These are phyloP conservation scores for Cercis canadensis DNA, from an alignment of 306 rosid genomes.

Conservation along the genomic window DNA sequence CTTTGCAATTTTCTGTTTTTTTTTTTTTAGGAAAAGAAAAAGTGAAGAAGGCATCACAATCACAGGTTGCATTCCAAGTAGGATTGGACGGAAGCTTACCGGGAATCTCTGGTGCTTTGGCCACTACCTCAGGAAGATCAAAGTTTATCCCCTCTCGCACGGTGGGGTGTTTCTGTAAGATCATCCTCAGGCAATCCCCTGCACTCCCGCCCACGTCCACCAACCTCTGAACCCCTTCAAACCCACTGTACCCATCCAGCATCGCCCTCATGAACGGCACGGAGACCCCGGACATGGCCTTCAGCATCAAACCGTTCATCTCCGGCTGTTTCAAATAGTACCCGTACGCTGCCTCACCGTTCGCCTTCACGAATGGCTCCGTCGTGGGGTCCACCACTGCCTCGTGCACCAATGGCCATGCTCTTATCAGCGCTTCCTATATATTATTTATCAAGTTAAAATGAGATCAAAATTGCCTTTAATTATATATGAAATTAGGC, in stretches of 20 bases:
- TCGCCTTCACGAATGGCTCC: constrained; percentile 85
- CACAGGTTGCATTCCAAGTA: no score
- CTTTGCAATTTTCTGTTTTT: no score
- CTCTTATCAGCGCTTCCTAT: constrained; percentile 75
- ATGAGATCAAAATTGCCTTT: no score
- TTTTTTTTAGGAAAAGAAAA: no score
- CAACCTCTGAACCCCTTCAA: constrained; percentile 58
- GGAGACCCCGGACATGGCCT: constrained; percentile 87
- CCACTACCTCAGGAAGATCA: constrained; percentile 84
- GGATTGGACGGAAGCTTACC: constrained; percentile 28
- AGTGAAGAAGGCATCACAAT: no score
- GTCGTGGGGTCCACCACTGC: constrained; percentile 73
- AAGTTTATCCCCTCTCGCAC: constrained; percentile 73
- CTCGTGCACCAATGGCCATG: constrained; percentile 91
- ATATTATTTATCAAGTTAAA: background rate
- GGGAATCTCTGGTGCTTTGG: constrained; percentile 68
- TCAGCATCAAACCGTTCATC: constrained; percentile 83
- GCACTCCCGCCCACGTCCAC: constrained; percentile 97
- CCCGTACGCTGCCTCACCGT: constrained; percentile 71
- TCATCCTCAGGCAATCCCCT: constrained; percentile 90
- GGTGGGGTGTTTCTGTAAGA: constrained; percentile 56
- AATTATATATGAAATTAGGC: no score
- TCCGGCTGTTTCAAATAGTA: constrained; percentile 73
- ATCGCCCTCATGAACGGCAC: constrained; percentile 82
- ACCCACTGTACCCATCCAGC: constrained; percentile 69